Evolutionary conservation across 179 eudicot genomes (phyloP), one percentile per base, ranked within the genome.

Genomic region (Corrigiola litoralis): DNA sequence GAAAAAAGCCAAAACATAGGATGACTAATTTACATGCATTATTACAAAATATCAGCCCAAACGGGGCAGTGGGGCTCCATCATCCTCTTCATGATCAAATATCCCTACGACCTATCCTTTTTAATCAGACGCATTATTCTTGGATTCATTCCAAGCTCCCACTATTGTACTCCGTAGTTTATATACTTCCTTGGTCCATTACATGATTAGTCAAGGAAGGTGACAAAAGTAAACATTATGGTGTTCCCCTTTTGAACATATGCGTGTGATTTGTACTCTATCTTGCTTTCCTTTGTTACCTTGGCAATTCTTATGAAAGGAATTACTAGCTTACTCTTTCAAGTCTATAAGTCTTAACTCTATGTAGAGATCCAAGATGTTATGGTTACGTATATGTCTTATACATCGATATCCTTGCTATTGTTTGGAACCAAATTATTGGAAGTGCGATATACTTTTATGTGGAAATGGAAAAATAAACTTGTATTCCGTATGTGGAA

Each of bases 21-120:
- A 21, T 16, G 40, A 50, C 32, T 37, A n/a, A 54, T 34, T 27
- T 65, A 21, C 61, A 53, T 65, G 68, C 68, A 50, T 13, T 28
- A 18, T 10, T 17, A 10, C 25, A 28, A n/a, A 18, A 18, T 6
- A 5, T 13, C 6, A 44, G 18, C 63, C 54, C 16, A 33, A 31
- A 6, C 23, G 4, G 18, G 17, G 47, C 11, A 34, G 61, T 25
- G 18, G 24, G 28, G 53, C 27, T 38, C 62, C 25, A 65, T 65
- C 28, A 52, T 54, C n/a, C 17, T 25, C 50, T 24, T 37, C 58
- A 65, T 50, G 0, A 23, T 17, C 11, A 47, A 42, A 13, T 55
- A 40, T 66, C 52, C 46, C 52, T 55, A 58, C 28, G 17, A 32
- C 11, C 20, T 20, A 2, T 60, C 34, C 27, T n/a, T 27, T 44